These are phyloP conservation scores for Trifolium dubium DNA, from an alignment of 306 rosid genomes.

Conservation along the genomic window DNA sequence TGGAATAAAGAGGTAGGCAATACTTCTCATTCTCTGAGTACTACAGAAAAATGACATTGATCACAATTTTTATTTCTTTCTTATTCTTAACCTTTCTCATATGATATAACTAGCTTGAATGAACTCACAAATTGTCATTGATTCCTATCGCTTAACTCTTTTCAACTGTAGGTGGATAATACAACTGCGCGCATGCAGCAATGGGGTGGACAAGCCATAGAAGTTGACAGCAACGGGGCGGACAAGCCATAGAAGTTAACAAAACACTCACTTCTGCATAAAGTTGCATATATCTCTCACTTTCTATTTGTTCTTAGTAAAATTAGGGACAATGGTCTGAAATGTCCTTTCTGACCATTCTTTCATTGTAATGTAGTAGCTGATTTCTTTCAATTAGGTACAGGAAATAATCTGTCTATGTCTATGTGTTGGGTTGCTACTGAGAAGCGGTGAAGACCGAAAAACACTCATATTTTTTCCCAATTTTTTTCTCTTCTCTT, in stretches of 20 bases:
- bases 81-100: not conserved
- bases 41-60: constrained; percentile 26
- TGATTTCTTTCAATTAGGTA: not conserved
- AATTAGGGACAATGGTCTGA: constrained; percentile 14
- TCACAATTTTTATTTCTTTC: not conserved
- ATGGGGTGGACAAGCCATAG: constrained; percentile 37
- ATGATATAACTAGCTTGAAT: constrained; percentile 7
- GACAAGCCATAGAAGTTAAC: constrained; percentile 39
- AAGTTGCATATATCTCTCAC: constrained; percentile 14
- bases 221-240: constrained; percentile 49
- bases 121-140: constrained; percentile 13
- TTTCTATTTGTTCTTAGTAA: not conserved
- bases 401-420: not conserved
- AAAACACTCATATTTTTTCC: not conserved
- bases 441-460: constrained; percentile 5
- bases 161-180: constrained; percentile 44
- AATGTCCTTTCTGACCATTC: not conserved
- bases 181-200: constrained; percentile 44
- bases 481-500: not conserved
- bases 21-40: constrained; percentile 5
- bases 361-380: constrained; percentile 17
- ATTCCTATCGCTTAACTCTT: constrained; percentile 16
- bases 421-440: not conserved
- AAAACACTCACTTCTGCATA: constrained; percentile 30
- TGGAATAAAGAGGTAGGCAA: constrained; percentile 55